Percentiles rank a stretch among this genome's conserved stretches.
These are phyloP conservation scores for Glycyrrhiza uralensis DNA, from an alignment of 306 rosid genomes.

Conservation along the genomic window DNA sequence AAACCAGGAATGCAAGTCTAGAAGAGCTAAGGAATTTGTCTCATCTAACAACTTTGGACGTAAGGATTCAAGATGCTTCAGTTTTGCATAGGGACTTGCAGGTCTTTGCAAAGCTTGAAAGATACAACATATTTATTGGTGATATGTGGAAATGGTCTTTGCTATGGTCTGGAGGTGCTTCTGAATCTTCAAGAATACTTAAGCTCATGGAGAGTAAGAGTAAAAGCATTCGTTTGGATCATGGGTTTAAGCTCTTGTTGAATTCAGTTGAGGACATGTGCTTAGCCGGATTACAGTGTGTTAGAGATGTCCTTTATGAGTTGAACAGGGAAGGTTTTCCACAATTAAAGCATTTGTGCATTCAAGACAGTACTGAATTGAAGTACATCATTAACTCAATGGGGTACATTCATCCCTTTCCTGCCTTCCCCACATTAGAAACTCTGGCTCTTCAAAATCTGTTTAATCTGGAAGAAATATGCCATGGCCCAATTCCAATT, in stretches of 20 bases:
- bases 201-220: neutral
- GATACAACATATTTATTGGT: neutral
- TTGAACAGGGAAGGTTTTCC: neutral
- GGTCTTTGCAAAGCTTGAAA: neutral
- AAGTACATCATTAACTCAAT: neutral
- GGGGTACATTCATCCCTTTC: neutral
- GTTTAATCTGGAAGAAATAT: neutral
- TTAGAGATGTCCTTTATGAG: neutral
- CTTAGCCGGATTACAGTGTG: neutral
- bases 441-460: neutral
- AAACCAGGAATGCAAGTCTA: neutral
- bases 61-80: neutral
- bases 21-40: slow-evolving; percentile 8
- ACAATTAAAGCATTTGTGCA: neutral
- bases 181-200: neutral
- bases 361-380: neutral
- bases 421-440: neutral
- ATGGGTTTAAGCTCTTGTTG: neutral
- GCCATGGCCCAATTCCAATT: neutral
- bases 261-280: neutral
- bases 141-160: neutral
- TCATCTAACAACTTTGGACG: neutral
- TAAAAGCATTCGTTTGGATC: neutral
- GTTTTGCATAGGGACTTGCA: neutral
- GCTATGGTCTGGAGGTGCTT: neutral